Conservation (phyloP, 495 filamentous ascomycete genomes). For the Lasiosphaeria hispida region DNA sequence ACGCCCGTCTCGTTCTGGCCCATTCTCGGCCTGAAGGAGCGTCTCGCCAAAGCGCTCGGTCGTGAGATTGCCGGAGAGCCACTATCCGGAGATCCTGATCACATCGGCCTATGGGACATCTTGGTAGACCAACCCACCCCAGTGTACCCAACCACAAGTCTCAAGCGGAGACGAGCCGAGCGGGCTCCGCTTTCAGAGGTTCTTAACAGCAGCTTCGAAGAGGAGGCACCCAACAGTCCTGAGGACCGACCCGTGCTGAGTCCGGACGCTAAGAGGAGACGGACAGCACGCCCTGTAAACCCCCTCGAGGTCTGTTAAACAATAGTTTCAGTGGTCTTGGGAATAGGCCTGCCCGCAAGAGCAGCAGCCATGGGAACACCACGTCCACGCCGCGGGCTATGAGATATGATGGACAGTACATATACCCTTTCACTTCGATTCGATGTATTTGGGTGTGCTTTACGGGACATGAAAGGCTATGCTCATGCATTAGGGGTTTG, state of each 20-base stretch:
- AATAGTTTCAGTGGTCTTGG: background rate
- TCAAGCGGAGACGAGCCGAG: conserved; percentile 27
- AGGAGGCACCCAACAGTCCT: conserved; percentile 24
- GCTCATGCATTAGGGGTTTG: no score
- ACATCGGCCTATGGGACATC: conserved; percentile 38
- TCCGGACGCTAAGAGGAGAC: conserved; percentile 34
- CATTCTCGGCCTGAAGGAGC: conserved; percentile 46
- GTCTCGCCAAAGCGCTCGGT: conserved; percentile 45
- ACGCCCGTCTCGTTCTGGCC: conserved; percentile 45
- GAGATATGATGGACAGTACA: no score
- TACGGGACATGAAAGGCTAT: no score
- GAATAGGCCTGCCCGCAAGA: no score
- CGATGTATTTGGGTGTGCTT: no score
- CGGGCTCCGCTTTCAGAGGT: conserved; percentile 25
- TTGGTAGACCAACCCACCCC: conserved; percentile 18
- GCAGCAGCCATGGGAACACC: no score
- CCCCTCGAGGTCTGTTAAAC: conserved; percentile 31
- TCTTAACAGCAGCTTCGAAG: conserved; percentile 37
- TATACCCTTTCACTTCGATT: no score
- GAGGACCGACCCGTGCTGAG: conserved; percentile 28
- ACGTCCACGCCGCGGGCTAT: no score
- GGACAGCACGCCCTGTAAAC: conserved; percentile 22
- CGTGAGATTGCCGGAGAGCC: conserved; percentile 37
- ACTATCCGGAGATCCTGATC: conserved; percentile 24
- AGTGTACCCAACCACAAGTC: background rate